Evolutionary conservation across 2,329 filamentous ascomycete species (phyloP), one percentile per base, ranked within the genome.

Genomic region (Coleophoma cylindrospora): DNA sequence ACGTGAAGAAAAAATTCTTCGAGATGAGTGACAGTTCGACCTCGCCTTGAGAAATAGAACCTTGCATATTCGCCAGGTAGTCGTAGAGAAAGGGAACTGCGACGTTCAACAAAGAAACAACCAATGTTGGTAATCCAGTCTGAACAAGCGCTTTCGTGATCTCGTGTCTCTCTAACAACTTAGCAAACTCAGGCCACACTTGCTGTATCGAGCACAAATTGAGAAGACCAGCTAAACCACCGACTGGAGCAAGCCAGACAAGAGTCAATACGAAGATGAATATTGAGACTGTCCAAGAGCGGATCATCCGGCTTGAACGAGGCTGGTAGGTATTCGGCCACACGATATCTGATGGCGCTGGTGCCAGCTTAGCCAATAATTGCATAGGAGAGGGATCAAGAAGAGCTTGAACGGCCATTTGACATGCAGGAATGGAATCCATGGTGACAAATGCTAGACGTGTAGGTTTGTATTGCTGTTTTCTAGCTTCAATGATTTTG

Each of bases 1-100:
- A 99, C 10, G 88, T 91, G 66, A 99, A 99, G 76, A 97, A 96
- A 72, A 97, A 99, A 69, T 97, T 99, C 73, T 99, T 99, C 48
- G 90, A 96, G 57, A 99, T 92, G 41, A 95, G 78, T 0, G 94
- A 97, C 7, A 99, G 77, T 68, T 97, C 94, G 19, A 99, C 85
- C 54, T 99, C 94, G 41, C 90, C 90, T 60, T 91, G 89, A 0
- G 94, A 97, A 47, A 96, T 89, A 84, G 95, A 95, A 45, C 94
- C 94, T 72, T 99, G 94, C 47, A 83, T 79, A 65, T 91, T 91
- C 3, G 92, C 90, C 11, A 99, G 79, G 74, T 85, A 96, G 60
- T 95, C 91, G 71, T 99, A 99, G 0, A 99, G 74, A 64, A 95
- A 97, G 0, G 94, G 95, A 1, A 97, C 91, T 7, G 86, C 79